phyloP scores from a whole-genome alignment of 129 eudicot species.

The Artemisia argyi region DNA sequence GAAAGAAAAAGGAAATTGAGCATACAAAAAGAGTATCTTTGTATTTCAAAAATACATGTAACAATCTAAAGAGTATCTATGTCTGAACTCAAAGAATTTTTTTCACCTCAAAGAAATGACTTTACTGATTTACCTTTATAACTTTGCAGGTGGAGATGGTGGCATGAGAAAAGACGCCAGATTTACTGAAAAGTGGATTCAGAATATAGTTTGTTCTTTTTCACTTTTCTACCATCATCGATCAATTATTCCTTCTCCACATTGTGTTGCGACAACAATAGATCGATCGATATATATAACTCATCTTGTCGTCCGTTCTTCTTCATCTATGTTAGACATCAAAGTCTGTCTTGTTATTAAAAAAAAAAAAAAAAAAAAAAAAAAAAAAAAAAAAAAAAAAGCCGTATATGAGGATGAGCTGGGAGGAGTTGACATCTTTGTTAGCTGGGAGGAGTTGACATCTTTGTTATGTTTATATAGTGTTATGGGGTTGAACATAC shows the following conservation, averaged over 20 bases:
- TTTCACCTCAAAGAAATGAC: constrained; percentile 16
- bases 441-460: no score
- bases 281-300: no score
- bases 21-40: constrained; percentile 5
- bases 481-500: no score
- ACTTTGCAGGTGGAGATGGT: constrained; percentile 86
- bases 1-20: neutral
- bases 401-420: neutral
- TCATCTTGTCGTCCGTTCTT: no score
- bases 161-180: constrained; percentile 67
- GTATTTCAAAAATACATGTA: neutral
- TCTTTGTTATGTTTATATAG: neutral
- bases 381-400: neutral
- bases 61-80: constrained; percentile 13
- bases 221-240: neutral
- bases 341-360: neutral
- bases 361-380: no score
- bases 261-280: neutral
- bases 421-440: neutral
- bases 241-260: no score
- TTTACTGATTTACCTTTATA: neutral
- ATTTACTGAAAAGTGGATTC: constrained; percentile 49
- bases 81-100: neutral
- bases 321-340: neutral
- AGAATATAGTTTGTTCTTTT: neutral